A percentile compares a stretch with the other conserved stretches of the same genome.
These are phyloP conservation scores for Mucor velutinosus DNA, from an alignment of 371 early-diverging fungal genomes.

Conservation along the genomic window DNA sequence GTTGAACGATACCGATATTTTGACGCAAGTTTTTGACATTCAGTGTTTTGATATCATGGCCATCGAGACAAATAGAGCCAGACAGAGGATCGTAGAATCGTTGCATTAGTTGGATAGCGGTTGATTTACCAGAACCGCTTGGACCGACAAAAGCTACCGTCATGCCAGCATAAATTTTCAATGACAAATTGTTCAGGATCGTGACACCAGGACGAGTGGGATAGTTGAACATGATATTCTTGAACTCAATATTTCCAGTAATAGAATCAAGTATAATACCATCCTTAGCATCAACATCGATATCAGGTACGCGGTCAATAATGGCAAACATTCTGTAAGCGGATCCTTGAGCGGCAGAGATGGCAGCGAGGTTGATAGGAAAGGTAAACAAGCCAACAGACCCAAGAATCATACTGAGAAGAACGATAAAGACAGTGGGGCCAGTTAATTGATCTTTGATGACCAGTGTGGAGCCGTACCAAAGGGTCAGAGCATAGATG, in stretches of 20 bases:
- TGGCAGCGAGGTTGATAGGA: conserved; percentile 48
- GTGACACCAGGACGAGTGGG: conserved; percentile 60
- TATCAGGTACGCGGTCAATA: conserved; percentile 72
- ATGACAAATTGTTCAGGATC: conserved; percentile 56
- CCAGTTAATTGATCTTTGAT: conserved; percentile 48
- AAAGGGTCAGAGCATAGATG: conserved; percentile 74
- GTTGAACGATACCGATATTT: conserved; percentile 71
- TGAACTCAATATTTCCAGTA: conserved; percentile 59
- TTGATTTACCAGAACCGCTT: conserved; percentile 73
- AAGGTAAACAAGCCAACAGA: background rate
- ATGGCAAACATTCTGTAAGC: conserved; percentile 71
- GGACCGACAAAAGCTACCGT: conserved; percentile 69
- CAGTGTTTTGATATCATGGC: conserved; percentile 45
- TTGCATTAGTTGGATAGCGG: conserved; percentile 62
- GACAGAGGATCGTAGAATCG: conserved; percentile 64
- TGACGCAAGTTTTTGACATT: conserved; percentile 58
- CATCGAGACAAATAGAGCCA: conserved; percentile 64
- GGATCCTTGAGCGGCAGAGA: conserved; percentile 68
- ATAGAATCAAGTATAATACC: conserved; percentile 38
- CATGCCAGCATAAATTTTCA: conserved; percentile 62
- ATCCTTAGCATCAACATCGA: conserved; percentile 53
- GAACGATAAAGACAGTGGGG: conserved; percentile 62
- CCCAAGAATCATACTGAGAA: conserved; percentile 60
- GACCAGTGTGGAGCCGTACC: conserved; percentile 71
- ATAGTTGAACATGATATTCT: conserved; percentile 67